Conservation (phyloP, 2,329 filamentous ascomycete species). For the Penicillium decumbens region DNA sequence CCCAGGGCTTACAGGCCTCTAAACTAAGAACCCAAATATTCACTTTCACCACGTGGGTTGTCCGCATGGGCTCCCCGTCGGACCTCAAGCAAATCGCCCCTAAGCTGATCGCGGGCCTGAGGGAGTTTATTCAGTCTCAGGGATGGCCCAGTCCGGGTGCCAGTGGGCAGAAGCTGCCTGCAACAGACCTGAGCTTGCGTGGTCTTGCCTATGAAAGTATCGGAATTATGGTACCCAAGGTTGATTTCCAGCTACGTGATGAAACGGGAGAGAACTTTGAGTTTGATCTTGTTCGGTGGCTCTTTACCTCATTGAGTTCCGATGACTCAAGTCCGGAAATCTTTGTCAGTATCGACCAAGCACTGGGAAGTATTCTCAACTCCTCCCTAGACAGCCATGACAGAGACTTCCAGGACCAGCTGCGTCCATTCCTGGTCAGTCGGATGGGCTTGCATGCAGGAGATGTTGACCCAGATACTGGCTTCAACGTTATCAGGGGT, state of each 20-base stretch:
- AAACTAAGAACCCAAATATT: slow-evolving; percentile 82
- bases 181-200: slow-evolving; percentile 63
- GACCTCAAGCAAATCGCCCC: slow-evolving; percentile 63
- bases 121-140: slow-evolving; percentile 69
- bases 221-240: slow-evolving; percentile 63
- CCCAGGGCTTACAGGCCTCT: slow-evolving; percentile 64
- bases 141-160: slow-evolving; percentile 69
- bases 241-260: slow-evolving; percentile 35
- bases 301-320: slow-evolving; percentile 76
- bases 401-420: slow-evolving; percentile 38
- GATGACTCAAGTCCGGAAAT: slow-evolving; percentile 70
- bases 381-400: slow-evolving; percentile 50
- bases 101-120: slow-evolving; percentile 63
- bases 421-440: slow-evolving; percentile 59
- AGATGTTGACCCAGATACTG: slow-evolving; percentile 37
- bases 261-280: slow-evolving; percentile 44
- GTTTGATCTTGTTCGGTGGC: slow-evolving; percentile 60
- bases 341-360: slow-evolving; percentile 82
- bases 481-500: slow-evolving; percentile 57
- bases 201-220: slow-evolving; percentile 87
- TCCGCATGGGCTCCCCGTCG: slow-evolving; percentile 61
- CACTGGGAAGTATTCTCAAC: slow-evolving; percentile 71
- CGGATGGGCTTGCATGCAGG: slow-evolving; percentile 57
- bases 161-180: slow-evolving; percentile 51
- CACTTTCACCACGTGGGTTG: slow-evolving; percentile 80